Percentiles rank a stretch among this genome's conserved stretches.
Evolutionary conservation across 2,329 filamentous ascomycete species (phyloP).

Genomic region (Mollisiaceae sp.): DNA sequence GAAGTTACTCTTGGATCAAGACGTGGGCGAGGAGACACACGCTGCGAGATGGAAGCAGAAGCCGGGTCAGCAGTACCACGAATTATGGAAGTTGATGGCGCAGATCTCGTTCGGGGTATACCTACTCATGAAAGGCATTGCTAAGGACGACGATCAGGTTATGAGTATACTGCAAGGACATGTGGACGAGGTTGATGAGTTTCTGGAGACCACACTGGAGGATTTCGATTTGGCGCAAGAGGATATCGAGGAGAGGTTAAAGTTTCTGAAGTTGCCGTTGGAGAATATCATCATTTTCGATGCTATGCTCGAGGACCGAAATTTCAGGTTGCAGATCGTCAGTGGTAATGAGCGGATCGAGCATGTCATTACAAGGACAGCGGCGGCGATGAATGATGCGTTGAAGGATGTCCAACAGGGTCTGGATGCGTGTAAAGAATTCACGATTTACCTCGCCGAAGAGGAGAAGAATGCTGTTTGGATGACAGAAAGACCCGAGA

Average conservation of each 20-base stretch:
- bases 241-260: conserved; percentile 81
- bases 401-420: conserved; percentile 81
- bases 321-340: conserved; percentile 81
- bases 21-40: conserved; percentile 72
- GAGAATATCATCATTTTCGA: conserved; percentile 84
- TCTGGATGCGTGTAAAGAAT: conserved; percentile 74
- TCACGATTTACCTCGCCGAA: conserved; percentile 74
- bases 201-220: conserved; percentile 83
- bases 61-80: conserved; percentile 79
- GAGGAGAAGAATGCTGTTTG: conserved; percentile 67
- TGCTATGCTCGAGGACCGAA: conserved; percentile 82
- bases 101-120: conserved; percentile 96
- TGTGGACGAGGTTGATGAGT: conserved; percentile 92
- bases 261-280: conserved; percentile 81
- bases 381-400: conserved; percentile 74
- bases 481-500: conserved; percentile 62
- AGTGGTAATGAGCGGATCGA: conserved; percentile 91
- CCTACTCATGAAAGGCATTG: conserved; percentile 80
- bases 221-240: conserved; percentile 79
- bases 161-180: conserved; percentile 88
- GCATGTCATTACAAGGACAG: conserved; percentile 82
- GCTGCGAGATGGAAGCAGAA: conserved; percentile 78
- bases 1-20: conserved; percentile 69
- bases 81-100: conserved; percentile 85
- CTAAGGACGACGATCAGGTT: conserved; percentile 87